Conservation (phyloP, 2,329 filamentous ascomycete genomes). For the Epichloe aotearoae region DNA sequence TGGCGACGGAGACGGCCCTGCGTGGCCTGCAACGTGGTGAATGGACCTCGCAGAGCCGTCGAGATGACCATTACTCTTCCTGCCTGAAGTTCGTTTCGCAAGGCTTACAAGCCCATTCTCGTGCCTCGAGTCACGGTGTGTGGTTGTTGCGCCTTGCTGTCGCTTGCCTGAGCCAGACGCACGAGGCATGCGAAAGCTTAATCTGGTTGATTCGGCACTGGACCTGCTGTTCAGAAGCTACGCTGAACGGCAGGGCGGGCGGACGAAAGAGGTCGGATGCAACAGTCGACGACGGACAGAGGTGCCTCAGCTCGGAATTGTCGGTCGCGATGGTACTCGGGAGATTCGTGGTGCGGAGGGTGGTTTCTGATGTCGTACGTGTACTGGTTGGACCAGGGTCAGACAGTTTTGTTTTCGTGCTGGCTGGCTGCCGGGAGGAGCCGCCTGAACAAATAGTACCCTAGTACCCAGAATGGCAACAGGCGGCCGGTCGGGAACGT, state of each 20-base stretch:
- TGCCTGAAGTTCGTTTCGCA: constrained; percentile 24
- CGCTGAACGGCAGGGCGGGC: background rate
- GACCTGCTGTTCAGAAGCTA: background rate
- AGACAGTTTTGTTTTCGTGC: background rate
- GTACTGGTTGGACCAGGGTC: background rate
- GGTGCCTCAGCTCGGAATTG: background rate
- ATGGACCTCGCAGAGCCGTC: constrained; percentile 24
- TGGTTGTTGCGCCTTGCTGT: constrained; percentile 46
- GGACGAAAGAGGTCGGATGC: background rate
- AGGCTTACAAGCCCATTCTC: constrained; percentile 74
- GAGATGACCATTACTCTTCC: constrained; percentile 33
- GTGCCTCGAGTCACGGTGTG: constrained; percentile 61
- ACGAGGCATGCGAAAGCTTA: constrained; percentile 42
- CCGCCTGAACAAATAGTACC: background rate
- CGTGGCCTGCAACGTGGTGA: constrained; percentile 18
- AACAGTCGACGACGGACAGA: background rate
- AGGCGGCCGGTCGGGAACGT: background rate
- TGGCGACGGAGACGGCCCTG: constrained; percentile 17
- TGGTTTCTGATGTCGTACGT: background rate
- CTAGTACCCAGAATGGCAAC: background rate
- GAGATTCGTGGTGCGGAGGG: background rate
- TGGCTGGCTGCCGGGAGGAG: background rate
- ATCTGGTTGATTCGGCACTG: background rate
- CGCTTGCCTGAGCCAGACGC: constrained; percentile 45
- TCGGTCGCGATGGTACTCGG: background rate